Conservation (phyloP, 345 rosid species). For the Camelina laxa region DNA sequence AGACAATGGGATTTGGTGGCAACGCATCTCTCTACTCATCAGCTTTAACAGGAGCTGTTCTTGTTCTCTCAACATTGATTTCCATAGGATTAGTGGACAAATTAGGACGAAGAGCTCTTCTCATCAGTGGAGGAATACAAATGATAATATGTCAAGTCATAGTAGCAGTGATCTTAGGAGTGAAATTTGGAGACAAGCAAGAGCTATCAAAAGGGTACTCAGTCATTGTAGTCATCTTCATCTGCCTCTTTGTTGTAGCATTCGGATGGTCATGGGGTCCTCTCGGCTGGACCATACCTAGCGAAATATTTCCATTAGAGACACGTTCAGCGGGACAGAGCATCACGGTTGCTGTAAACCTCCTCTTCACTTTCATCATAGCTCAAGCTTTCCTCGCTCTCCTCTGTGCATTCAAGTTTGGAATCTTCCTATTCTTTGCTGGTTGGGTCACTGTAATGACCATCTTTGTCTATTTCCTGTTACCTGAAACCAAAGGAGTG, state of each 20-base stretch:
- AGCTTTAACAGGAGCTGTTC: constrained; percentile 95
- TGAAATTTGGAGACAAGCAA: constrained; percentile 73
- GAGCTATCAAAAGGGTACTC: constrained; percentile 73
- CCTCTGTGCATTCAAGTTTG: constrained; percentile 79
- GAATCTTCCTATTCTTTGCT: constrained; percentile 91
- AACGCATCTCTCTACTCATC: constrained; percentile 87
- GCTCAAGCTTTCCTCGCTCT: constrained; percentile 78
- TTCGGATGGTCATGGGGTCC: constrained; percentile 99
- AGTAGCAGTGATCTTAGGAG: constrained; percentile 75
- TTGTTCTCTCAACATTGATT: constrained; percentile 75
- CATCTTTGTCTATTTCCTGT: constrained; percentile 65
- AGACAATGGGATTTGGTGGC: constrained; percentile 84
- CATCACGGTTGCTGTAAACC: constrained; percentile 91
- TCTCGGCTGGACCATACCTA: constrained; percentile 92
- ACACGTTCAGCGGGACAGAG: constrained; percentile 92
- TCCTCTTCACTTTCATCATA: constrained; percentile 80
- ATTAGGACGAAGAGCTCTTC: constrained; percentile 75
- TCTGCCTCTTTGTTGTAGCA: constrained; percentile 86
- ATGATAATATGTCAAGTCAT: constrained; percentile 81
- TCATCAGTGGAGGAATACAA: constrained; percentile 85
- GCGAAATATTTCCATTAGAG: constrained; percentile 90
- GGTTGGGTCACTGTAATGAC: constrained; percentile 83
- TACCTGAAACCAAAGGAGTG: constrained; percentile 92
- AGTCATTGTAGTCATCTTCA: constrained; percentile 63
- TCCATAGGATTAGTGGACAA: constrained; percentile 79